Conservation (phyloP, 2,329 filamentous ascomycete genomes). For the Hymenoscyphus occultus region DNA sequence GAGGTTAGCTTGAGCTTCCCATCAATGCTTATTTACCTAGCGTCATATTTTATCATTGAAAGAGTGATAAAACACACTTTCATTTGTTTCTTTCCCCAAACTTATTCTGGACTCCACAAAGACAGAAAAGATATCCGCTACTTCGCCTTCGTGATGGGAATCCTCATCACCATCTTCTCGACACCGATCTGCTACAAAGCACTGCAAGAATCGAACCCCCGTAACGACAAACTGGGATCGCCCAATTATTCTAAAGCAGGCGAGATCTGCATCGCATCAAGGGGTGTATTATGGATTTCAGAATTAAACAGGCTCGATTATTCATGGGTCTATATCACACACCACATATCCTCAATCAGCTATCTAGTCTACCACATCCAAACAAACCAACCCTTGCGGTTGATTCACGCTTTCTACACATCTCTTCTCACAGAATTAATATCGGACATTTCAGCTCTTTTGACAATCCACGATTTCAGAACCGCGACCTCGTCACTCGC, state of each 20-base stretch:
- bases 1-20: background rate
- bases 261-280: constrained; percentile 15
- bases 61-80: background rate
- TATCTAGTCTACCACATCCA: background rate
- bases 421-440: constrained; percentile 15
- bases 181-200: constrained; percentile 14
- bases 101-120: constrained; percentile 29
- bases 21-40: background rate
- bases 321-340: background rate
- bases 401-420: constrained; percentile 12
- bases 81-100: background rate
- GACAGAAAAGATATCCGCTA: constrained; percentile 15
- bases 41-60: background rate
- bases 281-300: constrained; percentile 14
- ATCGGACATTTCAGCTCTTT: constrained; percentile 10
- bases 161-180: constrained; percentile 12
- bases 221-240: background rate
- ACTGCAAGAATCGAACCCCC: background rate
- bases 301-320: constrained; percentile 17
- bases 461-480: constrained; percentile 12
- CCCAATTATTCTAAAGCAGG: constrained; percentile 9
- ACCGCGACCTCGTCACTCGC: constrained; percentile 9
- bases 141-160: constrained; percentile 16
- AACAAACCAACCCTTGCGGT: background rate
- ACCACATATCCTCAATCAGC: background rate